These are phyloP conservation scores for Leptographium lundbergii DNA, from an alignment of 2,329 filamentous ascomycete genomes.

Conservation along the genomic window DNA sequence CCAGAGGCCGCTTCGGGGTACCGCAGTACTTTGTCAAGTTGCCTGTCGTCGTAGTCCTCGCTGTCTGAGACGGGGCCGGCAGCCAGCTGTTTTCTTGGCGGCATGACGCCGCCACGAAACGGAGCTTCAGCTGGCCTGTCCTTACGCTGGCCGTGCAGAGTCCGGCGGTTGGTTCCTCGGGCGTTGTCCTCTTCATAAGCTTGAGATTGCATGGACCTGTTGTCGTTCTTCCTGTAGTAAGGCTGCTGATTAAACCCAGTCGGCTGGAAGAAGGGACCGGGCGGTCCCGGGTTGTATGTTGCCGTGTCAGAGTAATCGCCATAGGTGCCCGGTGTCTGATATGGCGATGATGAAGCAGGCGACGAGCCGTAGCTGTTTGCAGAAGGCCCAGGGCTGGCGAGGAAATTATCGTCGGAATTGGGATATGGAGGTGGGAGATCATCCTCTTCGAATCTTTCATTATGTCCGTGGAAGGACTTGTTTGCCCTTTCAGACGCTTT, in stretches of 20 bases:
- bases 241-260: neutral
- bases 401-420: neutral
- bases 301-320: neutral
- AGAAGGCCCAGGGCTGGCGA: neutral
- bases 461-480: neutral
- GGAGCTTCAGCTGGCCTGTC: neutral
- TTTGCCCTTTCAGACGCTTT: neutral
- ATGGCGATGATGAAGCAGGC: neutral
- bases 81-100: neutral
- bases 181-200: neutral
- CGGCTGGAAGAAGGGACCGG: neutral
- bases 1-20: neutral
- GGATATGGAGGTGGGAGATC: slow-evolving; percentile 1
- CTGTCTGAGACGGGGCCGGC: neutral
- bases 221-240: neutral
- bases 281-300: neutral
- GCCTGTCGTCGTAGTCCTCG: neutral
- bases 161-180: neutral
- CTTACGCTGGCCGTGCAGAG: neutral
- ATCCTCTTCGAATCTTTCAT: neutral
- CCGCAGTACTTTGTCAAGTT: neutral
- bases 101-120: neutral
- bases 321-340: neutral
- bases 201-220: neutral
- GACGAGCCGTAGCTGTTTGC: neutral